Conservation (phyloP, 352 stramenopile species). For the Elongisporangium prolatum region DNA sequence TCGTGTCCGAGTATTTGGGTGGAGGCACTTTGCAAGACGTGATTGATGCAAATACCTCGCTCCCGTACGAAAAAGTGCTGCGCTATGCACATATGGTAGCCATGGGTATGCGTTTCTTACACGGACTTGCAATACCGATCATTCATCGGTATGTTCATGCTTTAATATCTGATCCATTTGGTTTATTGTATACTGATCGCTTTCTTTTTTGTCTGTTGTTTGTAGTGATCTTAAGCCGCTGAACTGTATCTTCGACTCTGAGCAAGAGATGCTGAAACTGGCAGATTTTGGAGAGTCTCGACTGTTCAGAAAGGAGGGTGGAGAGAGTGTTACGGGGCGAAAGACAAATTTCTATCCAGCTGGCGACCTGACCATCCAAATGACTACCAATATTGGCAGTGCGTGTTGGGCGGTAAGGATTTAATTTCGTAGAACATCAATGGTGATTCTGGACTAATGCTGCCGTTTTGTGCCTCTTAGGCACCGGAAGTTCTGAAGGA, state of each 20-base stretch:
- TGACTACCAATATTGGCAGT: constrained; percentile 81
- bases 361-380: constrained; percentile 60
- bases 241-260: constrained; percentile 80
- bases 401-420: constrained; percentile 62
- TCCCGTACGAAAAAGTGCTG: constrained; percentile 64
- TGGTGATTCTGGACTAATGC: not conserved
- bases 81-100: constrained; percentile 78
- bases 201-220: not conserved
- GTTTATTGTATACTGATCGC: not conserved
- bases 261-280: constrained; percentile 75
- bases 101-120: constrained; percentile 78
- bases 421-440: not conserved
- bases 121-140: constrained; percentile 65
- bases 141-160: constrained; percentile 46
- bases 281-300: constrained; percentile 77
- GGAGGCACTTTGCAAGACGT: constrained; percentile 78
- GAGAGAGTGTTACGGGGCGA: constrained; percentile 19
- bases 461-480: constrained; percentile 1
- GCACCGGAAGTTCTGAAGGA: constrained; percentile 71
- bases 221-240: constrained; percentile 68
- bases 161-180: not conserved
- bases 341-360: constrained; percentile 58
- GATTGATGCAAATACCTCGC: constrained; percentile 36
- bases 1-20: constrained; percentile 78
- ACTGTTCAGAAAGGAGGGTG: constrained; percentile 46